Conservation (phyloP, 495 filamentous ascomycete species). For the Annulohypoxylon stygium region DNA sequence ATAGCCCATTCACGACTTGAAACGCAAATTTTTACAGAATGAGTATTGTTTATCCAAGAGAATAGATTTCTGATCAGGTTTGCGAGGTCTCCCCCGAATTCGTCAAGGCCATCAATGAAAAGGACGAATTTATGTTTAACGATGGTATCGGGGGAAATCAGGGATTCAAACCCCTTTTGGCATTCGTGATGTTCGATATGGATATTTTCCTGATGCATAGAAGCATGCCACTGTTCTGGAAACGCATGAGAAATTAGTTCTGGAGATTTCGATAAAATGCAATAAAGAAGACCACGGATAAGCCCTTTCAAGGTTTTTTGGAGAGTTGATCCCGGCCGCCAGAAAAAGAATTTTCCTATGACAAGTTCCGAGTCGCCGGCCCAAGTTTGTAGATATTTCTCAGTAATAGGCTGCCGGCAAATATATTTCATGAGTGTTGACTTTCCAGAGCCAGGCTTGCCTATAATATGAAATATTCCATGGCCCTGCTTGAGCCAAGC, state of each 20-base stretch:
- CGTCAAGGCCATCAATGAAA: background rate
- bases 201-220: background rate
- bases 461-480: background rate
- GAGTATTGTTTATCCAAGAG: background rate
- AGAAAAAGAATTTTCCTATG: background rate
- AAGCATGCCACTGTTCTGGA: background rate
- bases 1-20: background rate
- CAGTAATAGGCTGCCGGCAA: background rate
- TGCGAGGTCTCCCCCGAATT: background rate
- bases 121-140: background rate
- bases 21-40: background rate
- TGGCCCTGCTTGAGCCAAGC: background rate
- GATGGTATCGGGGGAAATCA: background rate
- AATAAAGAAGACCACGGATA: conserved; percentile 1
- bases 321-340: background rate
- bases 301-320: background rate
- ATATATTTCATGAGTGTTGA: conserved; percentile 2
- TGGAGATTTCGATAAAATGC: background rate
- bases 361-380: background rate
- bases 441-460: background rate
- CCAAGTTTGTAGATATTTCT: background rate
- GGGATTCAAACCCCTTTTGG: background rate
- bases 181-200: conserved; percentile 1
- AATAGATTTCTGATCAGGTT: background rate
- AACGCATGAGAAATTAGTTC: background rate